Evolutionary conservation across 2,329 filamentous ascomycete species (phyloP).

Genomic region (Penicillium janthinellum): DNA sequence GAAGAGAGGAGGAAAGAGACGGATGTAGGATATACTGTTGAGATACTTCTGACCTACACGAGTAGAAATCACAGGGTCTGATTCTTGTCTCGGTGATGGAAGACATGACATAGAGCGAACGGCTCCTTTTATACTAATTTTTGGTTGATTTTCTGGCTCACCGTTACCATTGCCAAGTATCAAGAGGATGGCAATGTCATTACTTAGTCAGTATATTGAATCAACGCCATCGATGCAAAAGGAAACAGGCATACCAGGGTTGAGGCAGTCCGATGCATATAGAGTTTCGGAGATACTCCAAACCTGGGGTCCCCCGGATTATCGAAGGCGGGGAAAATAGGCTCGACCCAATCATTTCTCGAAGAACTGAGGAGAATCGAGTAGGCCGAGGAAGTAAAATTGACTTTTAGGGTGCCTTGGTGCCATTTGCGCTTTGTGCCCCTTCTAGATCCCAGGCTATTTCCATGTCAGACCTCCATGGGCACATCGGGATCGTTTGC

Average conservation of each 20-base stretch:
- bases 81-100: not conserved
- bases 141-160: not conserved
- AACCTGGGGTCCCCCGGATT: conserved; percentile 1
- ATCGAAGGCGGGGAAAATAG: not conserved
- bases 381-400: not conserved
- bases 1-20: not conserved
- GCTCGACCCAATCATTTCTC: not conserved
- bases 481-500: not conserved
- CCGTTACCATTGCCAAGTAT: not conserved
- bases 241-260: conserved; percentile 1
- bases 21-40: not conserved
- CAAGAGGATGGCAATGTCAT: too few species aligned
- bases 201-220: not conserved
- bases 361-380: not conserved
- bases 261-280: conserved; percentile 6
- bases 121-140: not conserved
- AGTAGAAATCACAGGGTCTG: not conserved
- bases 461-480: not conserved
- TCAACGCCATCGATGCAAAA: not conserved
- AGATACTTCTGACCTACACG: not conserved
- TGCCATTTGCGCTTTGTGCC: not conserved
- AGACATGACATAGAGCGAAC: too few species aligned
- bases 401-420: not conserved
- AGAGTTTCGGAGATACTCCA: conserved; percentile 5
- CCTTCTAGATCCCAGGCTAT: not conserved